Conservation (phyloP, 2,329 filamentous ascomycete species). For the Talaromyces sp. region DNA sequence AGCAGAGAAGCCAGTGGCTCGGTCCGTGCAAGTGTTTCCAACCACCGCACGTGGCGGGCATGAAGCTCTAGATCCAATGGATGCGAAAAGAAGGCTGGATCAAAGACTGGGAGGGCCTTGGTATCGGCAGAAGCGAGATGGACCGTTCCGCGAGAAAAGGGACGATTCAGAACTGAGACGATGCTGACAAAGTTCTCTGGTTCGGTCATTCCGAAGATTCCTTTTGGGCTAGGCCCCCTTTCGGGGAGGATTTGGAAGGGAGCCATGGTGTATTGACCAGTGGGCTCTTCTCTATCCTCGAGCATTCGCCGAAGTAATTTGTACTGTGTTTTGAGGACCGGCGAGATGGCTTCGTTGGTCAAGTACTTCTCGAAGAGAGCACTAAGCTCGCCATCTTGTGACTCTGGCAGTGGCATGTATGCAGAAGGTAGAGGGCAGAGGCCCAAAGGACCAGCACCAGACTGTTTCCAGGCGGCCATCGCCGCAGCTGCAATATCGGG, state of each 20-base stretch:
- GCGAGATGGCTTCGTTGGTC: background rate
- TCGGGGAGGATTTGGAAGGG: background rate
- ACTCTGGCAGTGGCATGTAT: conserved; percentile 10
- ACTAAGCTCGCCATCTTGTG: background rate
- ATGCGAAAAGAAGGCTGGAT: conserved; percentile 44
- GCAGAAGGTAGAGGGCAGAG: conserved; percentile 7
- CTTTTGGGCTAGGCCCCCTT: background rate
- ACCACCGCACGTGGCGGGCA: background rate
- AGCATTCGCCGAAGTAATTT: background rate
- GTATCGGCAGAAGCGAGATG: conserved; percentile 41
- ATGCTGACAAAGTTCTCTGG: conserved; percentile 28
- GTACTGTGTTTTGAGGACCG: background rate
- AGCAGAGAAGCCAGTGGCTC: background rate
- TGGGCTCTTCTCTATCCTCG: background rate
- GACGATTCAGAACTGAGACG: conserved; percentile 28
- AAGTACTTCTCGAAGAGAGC: background rate
- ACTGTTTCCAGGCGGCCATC: conserved; percentile 14
- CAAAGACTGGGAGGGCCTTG: conserved; percentile 36
- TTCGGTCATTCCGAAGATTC: conserved; percentile 18
- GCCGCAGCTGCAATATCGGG: background rate
- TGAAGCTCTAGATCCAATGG: conserved; percentile 39
- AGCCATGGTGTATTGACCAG: background rate
- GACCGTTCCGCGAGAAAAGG: conserved; percentile 32
- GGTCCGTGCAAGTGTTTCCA: background rate
- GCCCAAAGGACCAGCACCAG: conserved; percentile 11